Percentiles rank a stretch among this genome's conserved stretches.
Conservation (phyloP, 306 rosid species). For the Vigna angularis region DNA sequence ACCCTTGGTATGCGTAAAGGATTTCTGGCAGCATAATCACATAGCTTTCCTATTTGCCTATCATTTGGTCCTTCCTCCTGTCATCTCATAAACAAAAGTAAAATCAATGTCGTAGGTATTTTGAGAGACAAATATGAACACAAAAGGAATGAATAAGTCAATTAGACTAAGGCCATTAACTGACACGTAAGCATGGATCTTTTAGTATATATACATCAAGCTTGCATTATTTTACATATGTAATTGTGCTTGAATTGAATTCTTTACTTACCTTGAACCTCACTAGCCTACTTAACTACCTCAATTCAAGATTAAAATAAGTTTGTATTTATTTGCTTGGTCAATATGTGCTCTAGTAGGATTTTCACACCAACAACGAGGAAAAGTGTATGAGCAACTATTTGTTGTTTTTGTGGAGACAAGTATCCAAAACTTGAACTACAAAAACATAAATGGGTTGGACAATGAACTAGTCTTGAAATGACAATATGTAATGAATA, state of each 20-base stretch:
- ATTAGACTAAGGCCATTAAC: neutral
- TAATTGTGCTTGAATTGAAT: constrained; percentile 6
- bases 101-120: constrained; percentile 24
- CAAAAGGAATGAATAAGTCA: constrained; percentile 29
- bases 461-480: constrained; percentile 25
- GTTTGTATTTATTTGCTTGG: constrained; percentile 11
- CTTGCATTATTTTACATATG: constrained; percentile 31
- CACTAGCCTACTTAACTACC: constrained; percentile 31
- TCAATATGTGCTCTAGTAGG: neutral
- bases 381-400: neutral
- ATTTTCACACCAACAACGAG: neutral
- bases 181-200: constrained; percentile 21
- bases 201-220: constrained; percentile 11
- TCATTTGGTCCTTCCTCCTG: constrained; percentile 96
- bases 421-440: neutral
- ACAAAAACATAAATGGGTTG: neutral
- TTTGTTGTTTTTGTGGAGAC: neutral
- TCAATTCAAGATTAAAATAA: constrained; percentile 34
- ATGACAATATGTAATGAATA: constrained; percentile 38
- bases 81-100: constrained; percentile 35
- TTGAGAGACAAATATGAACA: neutral
- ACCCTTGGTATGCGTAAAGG: constrained; percentile 98
- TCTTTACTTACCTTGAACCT: constrained; percentile 34
- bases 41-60: constrained; percentile 85
- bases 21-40: constrained; percentile 91